phyloP scores from a whole-genome alignment of 1,284 basidiomycete species.

The Caloboletus firmus region DNA sequence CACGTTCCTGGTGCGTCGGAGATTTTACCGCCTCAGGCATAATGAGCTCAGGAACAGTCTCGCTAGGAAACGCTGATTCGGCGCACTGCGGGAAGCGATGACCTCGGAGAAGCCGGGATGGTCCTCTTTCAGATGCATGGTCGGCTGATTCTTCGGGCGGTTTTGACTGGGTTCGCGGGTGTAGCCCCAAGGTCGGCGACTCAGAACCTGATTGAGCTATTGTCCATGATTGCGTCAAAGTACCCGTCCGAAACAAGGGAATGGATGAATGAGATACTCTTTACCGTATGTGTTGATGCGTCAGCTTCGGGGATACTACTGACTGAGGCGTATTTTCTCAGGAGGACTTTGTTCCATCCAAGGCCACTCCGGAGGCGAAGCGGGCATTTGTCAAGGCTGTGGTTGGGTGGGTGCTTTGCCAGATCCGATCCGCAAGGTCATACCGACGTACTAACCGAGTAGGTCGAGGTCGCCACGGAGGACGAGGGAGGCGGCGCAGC shows the following conservation, averaged over 20 bases:
- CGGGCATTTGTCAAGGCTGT: conserved; percentile 75
- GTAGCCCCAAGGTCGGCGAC: conserved; percentile 81
- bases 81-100: conserved; percentile 55
- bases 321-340: conserved; percentile 25
- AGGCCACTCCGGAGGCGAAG: conserved; percentile 68
- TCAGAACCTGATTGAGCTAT: conserved; percentile 78
- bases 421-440: background rate
- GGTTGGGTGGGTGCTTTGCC: conserved; percentile 50
- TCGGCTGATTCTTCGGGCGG: conserved; percentile 64
- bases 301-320: background rate
- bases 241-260: conserved; percentile 51
- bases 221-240: conserved; percentile 64
- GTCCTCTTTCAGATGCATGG: conserved; percentile 64
- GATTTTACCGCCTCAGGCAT: background rate
- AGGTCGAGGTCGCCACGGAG: conserved; percentile 65
- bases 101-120: conserved; percentile 49
- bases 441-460: background rate
- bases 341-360: conserved; percentile 65
- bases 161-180: conserved; percentile 77
- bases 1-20: conserved; percentile 68
- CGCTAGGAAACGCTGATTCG: conserved; percentile 61
- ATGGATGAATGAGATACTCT: conserved; percentile 75
- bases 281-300: conserved; percentile 52
- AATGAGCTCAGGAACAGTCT: background rate
- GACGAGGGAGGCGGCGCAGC: conserved; percentile 72